A percentile compares a stretch with the other conserved stretches of the same genome.
Evolutionary conservation across 1,139 yeast genomes (phyloP).

Genomic region (Sugiyamaella sp.): DNA sequence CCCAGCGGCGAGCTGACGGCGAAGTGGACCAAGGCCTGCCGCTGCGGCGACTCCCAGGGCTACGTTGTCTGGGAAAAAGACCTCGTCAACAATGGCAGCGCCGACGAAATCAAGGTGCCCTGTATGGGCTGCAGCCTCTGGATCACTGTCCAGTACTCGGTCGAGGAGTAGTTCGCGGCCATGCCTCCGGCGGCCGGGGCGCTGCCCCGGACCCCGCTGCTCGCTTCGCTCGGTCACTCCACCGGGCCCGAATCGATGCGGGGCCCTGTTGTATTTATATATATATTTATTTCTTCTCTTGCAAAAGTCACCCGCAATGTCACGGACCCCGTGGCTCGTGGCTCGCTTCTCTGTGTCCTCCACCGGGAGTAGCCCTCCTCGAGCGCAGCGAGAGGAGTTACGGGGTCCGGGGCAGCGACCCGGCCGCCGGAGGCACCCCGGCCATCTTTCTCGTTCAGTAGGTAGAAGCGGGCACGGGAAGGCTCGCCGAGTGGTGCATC

Average conservation of each 20-base stretch:
- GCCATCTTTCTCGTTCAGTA: not conserved
- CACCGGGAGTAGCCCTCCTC: no score
- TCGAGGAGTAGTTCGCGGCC: not conserved
- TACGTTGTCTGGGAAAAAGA: constrained; percentile 63
- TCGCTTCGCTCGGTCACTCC: not conserved
- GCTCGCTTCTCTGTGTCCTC: no score
- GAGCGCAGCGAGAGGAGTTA: no score
- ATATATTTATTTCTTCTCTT: no score
- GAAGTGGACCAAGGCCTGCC: constrained; percentile 58
- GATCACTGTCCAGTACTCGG: constrained; percentile 69
- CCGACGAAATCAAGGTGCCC: constrained; percentile 71
- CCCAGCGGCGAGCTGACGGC: constrained; percentile 35
- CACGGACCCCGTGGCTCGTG: no score
- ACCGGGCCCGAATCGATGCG: not conserved
- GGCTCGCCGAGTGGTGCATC: constrained; percentile 1
- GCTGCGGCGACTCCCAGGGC: constrained; percentile 63
- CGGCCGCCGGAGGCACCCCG: not conserved
- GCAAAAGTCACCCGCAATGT: no score
- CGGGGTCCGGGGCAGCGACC: not conserved
- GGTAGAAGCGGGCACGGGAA: constrained; percentile 7
- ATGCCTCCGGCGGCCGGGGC: constrained; percentile 10
- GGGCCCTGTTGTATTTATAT: no score
- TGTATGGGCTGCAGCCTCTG: constrained; percentile 83
- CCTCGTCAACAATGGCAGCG: constrained; percentile 54
- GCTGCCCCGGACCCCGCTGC: not conserved